Evolutionary conservation across 2,329 filamentous ascomycete species (phyloP).

Genomic region (Venturia asperata): DNA sequence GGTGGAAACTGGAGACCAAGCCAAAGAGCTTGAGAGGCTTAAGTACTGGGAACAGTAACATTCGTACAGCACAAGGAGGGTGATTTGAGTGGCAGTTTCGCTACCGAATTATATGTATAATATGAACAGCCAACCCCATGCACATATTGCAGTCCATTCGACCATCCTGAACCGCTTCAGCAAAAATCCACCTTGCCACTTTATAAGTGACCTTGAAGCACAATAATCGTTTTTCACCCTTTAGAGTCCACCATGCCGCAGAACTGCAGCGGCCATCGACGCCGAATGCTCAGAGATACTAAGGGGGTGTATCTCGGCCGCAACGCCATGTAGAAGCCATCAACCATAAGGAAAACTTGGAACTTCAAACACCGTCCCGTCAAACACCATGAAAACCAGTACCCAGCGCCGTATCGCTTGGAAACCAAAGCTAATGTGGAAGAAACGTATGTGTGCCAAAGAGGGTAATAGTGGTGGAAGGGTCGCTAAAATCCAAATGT

Average conservation of each 20-base stretch:
- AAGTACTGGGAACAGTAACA: neutral
- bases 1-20: neutral
- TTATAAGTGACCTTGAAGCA: neutral
- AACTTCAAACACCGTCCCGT: neutral
- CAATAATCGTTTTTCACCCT: neutral
- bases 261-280: neutral
- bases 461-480: neutral
- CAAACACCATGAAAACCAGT: neutral
- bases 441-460: slow-evolving; percentile 5
- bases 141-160: neutral
- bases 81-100: neutral
- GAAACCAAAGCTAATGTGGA: neutral
- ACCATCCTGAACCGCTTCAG: neutral
- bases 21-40: neutral
- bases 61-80: neutral
- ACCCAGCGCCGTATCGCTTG: neutral
- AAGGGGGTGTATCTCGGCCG: slow-evolving; percentile 5
- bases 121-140: neutral
- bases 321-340: slow-evolving; percentile 1
- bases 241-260: neutral
- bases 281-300: slow-evolving; percentile 7
- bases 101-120: neutral
- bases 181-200: neutral
- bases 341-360: neutral
- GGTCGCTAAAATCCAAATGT: slow-evolving; percentile 8